Evolutionary conservation across 257 asterid genomes (phyloP), one percentile per base, ranked within the genome.

Genomic region (Lithospermum erythrorhizon): DNA sequence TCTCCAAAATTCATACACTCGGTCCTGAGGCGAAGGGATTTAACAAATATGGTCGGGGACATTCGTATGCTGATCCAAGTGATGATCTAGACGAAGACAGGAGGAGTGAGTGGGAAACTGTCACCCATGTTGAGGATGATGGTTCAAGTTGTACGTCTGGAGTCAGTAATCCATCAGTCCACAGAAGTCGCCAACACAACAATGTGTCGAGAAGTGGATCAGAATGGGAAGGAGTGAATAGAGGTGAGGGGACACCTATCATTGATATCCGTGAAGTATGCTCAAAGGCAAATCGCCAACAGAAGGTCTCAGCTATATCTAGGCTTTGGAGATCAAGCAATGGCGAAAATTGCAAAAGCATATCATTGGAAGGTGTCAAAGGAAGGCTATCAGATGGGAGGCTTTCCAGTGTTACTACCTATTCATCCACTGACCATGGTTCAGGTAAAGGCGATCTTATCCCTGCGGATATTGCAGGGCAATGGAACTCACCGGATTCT

Each of bases 31-130:
- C 45, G 45, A 35, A 35, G 45, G 13, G 14, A 35, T 35, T 8
- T 35, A 9, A 35, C 9, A 35, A 35, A 35, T 35, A 35, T 35
- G 45, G 13, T 35, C 11, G 9, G 45, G 14, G 45, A 35, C 45
- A 35, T 35, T 10, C 45, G 9, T 35, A 35, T 35, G 45, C 11
- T 0, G 45, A 35, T 35, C 45, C 45, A 8, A 35, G 14, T 35
- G 45, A 35, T 35, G 45, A 35, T 9, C 45, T 35, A 13, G 45
- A 35, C 7, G 45, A 35, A 35, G 45, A 35, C 45, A 2, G 45
- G 14, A 9, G 82, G 80, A 80, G 86, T 6, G 85, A 79, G 79
- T 81, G 87, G 87, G 87, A 81, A 55, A 81, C 85, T 0, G 88
- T 82, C 72, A 82, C 85, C 69, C 85, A 76, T 57, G 77, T 74